Conservation (phyloP, 73 alveolate species). For the Stentor roeselii region DNA sequence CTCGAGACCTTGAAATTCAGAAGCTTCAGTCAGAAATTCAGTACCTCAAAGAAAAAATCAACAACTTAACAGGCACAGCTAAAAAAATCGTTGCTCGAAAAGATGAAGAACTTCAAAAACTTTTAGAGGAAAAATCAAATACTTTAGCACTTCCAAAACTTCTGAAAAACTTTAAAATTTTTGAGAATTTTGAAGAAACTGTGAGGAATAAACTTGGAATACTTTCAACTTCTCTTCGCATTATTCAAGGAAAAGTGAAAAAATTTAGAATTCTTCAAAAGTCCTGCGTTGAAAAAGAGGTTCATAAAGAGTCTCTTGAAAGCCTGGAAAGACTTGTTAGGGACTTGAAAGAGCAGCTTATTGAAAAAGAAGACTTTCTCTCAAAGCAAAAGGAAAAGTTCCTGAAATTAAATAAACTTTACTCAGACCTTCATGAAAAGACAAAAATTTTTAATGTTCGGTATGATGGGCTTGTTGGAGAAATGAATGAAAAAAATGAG, state of each 20-base stretch:
- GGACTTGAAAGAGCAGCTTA: not conserved
- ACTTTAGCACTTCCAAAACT: too few species aligned
- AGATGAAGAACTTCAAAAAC: not conserved
- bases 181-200: too few species aligned
- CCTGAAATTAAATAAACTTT: too few species aligned
- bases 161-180: too few species aligned
- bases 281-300: too few species aligned
- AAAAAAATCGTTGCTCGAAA: not conserved
- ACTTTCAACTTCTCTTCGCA: too few species aligned
- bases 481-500: not conserved
- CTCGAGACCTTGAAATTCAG: not conserved
- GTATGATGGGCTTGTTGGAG: not conserved
- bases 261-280: too few species aligned
- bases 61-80: not conserved
- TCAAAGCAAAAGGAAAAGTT: not conserved
- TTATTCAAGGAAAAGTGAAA: too few species aligned
- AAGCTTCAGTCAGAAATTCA: not conserved
- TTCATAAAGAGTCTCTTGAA: too few species aligned
- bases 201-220: too few species aligned
- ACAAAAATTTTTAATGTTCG: not conserved
- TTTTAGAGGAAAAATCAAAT: too few species aligned
- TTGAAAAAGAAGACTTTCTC: not conserved
- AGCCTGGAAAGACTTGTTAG: too few species aligned
- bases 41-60: not conserved
- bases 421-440: not conserved